Base-by-base conservation (phyloP, 2,329 filamentous ascomycete species). In the Fonsecaea monophora region DNA sequence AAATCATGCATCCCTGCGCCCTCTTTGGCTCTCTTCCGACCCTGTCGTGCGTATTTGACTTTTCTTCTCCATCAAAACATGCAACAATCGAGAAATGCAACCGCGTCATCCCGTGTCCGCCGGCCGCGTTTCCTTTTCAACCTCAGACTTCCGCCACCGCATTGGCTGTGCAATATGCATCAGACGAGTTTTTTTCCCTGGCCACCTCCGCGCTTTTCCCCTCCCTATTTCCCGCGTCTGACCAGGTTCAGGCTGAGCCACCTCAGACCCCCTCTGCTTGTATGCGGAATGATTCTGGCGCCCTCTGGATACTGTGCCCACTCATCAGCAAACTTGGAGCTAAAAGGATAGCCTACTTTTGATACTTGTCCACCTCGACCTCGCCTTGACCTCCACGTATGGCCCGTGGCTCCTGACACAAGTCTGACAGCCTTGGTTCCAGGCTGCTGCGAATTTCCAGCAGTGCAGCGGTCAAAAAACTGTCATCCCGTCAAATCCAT, bases 51-150 rank as follows among this genome's bases (percentile, higher is more conserved):
- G 32, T 45, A 21, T n/a, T 25, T 53, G 45, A 37, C 45, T 18
- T 34, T 32, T 37, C 25, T 8, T 25, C 45, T 38, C 34, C 25
- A 25, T 25, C 25, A 25, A 25, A 40, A 53, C 30, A 54, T 21
- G n/a, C 40, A 50, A 25, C 45, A 25, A 10, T 61, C 25, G 30
- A 60, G 57, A 48, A 61, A 61, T 32, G 59, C 34, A 53, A 61
- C 59, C 59, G 59, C 59, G 48, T 61, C 59, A 61, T 61, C 59
- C 59, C 59, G 59, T 61, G 59, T 32, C 59, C 25, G 38, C 55
- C 54, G 34, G 34, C 54, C 37, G 40, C 30, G 40, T 60, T 50
- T 45, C 38, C 40, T 45, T 35, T 60, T 25, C 21, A 59, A 42
- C 35, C 38, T 42, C 35, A 55, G 21, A 4, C 18, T 42, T n/a